Conservation (phyloP, 257 asterid genomes). For the Fraxinus quadrangulata region DNA sequence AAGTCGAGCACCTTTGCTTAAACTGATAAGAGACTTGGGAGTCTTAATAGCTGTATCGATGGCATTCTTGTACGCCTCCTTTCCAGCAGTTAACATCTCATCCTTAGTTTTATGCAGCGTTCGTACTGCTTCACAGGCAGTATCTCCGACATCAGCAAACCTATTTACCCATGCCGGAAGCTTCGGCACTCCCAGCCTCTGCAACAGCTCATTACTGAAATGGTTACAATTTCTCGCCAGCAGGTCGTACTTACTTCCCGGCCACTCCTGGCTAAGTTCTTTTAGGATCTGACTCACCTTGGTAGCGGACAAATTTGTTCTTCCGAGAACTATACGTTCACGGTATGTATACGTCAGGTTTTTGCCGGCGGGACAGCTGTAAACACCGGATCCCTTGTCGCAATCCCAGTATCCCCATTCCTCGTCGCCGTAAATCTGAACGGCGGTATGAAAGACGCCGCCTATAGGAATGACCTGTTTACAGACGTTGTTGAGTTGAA, state of each 20-base stretch:
- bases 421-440: constrained; percentile 16
- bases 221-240: constrained; percentile 16
- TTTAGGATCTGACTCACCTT: constrained; percentile 17
- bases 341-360: background rate
- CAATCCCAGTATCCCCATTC: constrained; percentile 20
- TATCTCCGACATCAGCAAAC: constrained; percentile 3
- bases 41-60: background rate
- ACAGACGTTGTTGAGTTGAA: constrained; percentile 10
- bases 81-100: background rate
- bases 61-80: background rate
- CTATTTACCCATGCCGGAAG: constrained; percentile 22
- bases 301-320: constrained; percentile 6
- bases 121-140: background rate
- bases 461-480: constrained; percentile 10
- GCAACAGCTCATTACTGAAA: constrained; percentile 6
- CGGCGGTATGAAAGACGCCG: constrained; percentile 20
- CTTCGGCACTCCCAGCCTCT: constrained; percentile 17
- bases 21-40: background rate
- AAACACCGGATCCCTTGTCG: constrained; percentile 5
- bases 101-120: background rate
- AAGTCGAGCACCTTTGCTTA: background rate
- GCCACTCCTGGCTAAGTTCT: constrained; percentile 17
- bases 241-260: constrained; percentile 5
- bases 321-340: constrained; percentile 10
- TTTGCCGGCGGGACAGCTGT: constrained; percentile 19